phyloP scores from a whole-genome alignment of 2,329 filamentous ascomycete species.

The Periconia digitata region DNA sequence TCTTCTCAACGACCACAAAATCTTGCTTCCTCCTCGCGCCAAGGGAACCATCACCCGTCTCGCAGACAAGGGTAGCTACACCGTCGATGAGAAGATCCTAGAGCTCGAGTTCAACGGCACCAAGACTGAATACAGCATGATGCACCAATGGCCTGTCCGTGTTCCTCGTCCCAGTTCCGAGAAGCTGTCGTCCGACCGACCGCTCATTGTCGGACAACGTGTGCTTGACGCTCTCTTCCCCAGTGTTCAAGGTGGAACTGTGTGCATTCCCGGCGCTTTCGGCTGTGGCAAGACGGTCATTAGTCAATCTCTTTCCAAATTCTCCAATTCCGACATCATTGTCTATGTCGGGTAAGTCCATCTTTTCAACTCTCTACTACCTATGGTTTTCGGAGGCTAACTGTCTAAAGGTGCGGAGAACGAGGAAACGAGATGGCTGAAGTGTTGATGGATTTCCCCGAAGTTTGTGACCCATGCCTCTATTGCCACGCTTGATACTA shows the following conservation, averaged over 20 bases:
- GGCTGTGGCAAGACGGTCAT: conserved; percentile 99
- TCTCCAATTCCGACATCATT: conserved; percentile 99
- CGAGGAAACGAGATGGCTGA: conserved; percentile 99
- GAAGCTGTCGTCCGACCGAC: conserved; percentile 84
- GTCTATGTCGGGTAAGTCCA: conserved; percentile 79
- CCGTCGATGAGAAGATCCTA: conserved; percentile 88
- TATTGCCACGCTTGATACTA: not conserved
- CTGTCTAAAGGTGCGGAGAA: conserved; percentile 64
- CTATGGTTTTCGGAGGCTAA: not conserved
- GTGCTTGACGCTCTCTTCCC: conserved; percentile 96
- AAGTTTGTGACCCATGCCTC: conserved; percentile 51
- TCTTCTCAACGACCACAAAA: conserved; percentile 89
- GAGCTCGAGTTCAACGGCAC: conserved; percentile 97
- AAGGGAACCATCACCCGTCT: conserved; percentile 91
- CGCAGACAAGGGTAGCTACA: conserved; percentile 86
- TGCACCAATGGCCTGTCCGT: conserved; percentile 98
- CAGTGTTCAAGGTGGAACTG: conserved; percentile 93
- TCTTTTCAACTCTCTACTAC: not conserved
- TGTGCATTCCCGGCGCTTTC: conserved; percentile 97
- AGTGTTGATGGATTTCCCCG: conserved; percentile 99
- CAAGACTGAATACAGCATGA: conserved; percentile 94
- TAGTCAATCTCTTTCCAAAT: conserved; percentile 97
- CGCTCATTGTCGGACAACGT: conserved; percentile 95
- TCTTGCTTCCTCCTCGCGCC: conserved; percentile 86
- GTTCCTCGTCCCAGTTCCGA: conserved; percentile 90